Conservation (phyloP, 257 asterid species). For the Capsicum chinense region DNA sequence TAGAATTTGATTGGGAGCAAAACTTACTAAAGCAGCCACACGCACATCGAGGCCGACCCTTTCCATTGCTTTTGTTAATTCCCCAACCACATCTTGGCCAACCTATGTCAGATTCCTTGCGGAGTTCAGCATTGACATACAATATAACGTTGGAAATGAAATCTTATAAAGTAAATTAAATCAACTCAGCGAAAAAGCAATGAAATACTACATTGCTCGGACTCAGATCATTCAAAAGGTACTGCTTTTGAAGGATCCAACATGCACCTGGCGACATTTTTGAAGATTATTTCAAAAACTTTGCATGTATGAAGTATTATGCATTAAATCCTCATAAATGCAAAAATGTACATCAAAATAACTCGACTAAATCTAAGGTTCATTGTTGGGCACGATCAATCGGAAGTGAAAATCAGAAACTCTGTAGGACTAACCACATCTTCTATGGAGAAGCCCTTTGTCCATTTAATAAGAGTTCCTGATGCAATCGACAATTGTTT, state of each 20-base stretch:
- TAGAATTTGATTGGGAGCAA: not conserved
- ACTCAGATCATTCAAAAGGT: no score
- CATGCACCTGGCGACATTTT: no score
- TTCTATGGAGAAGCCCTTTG: slow-evolving; percentile 87
- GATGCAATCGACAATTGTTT: slow-evolving; percentile 78
- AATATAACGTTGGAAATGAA: not conserved
- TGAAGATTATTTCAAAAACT: not conserved
- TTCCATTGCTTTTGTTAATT: slow-evolving; percentile 80
- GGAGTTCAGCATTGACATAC: not conserved
- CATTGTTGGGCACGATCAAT: not conserved
- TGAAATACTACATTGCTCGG: no score
- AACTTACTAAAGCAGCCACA: slow-evolving; percentile 81
- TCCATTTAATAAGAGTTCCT: slow-evolving; percentile 89
- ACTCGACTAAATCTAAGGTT: not conserved
- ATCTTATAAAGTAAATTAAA: not conserved
- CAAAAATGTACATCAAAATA: not conserved
- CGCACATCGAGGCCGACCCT: slow-evolving; percentile 80
- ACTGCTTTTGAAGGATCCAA: no score
- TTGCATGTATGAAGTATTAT: not conserved
- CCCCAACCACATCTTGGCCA: slow-evolving; percentile 83
- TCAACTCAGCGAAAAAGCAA: not conserved
- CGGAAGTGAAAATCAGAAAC: slow-evolving; percentile 21
- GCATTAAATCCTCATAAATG: not conserved
- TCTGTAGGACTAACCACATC: slow-evolving; percentile 59
- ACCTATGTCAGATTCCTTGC: slow-evolving; percentile 47